phyloP scores from a whole-genome alignment of 2,329 filamentous ascomycete genomes.

The Corinectria fuckeliana region DNA sequence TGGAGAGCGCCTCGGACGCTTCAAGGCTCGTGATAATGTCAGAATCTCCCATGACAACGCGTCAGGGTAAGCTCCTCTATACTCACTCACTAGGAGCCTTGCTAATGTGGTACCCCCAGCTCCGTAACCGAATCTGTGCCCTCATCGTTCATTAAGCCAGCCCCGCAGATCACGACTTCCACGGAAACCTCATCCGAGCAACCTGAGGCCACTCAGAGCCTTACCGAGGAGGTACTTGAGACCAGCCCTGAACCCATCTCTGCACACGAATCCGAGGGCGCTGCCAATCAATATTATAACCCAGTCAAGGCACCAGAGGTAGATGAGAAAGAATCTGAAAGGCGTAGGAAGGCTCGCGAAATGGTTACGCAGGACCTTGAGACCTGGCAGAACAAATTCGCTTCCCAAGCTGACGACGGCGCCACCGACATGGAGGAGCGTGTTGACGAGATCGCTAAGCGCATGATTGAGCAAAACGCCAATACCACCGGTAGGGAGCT shows the following conservation, averaged over 20 bases:
- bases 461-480: slow-evolving; percentile 69
- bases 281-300: slow-evolving; percentile 36
- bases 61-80: slow-evolving; percentile 19
- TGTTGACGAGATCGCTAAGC: slow-evolving; percentile 62
- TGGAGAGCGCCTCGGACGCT: slow-evolving; percentile 83
- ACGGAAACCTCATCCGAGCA: slow-evolving; percentile 43
- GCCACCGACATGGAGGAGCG: slow-evolving; percentile 74
- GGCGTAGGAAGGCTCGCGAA: slow-evolving; percentile 65
- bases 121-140: slow-evolving; percentile 34
- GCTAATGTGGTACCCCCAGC: slow-evolving; percentile 22
- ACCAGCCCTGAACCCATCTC: not conserved
- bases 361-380: slow-evolving; percentile 79
- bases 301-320: slow-evolving; percentile 54
- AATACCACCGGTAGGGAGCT: slow-evolving; percentile 70
- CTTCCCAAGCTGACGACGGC: slow-evolving; percentile 83
- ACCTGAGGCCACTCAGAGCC: slow-evolving; percentile 18
- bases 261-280: slow-evolving; percentile 39
- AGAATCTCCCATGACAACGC: slow-evolving; percentile 38
- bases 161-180: slow-evolving; percentile 39
- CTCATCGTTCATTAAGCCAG: slow-evolving; percentile 46
- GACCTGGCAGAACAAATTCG: slow-evolving; percentile 88
- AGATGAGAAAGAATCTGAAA: slow-evolving; percentile 57
- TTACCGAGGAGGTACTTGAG: slow-evolving; percentile 13
- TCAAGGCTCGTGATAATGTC: slow-evolving; percentile 56
- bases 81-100: not conserved